These are phyloP conservation scores for Paraphysoderma sedebokerense DNA, from an alignment of 371 early-diverging fungal species.

Conservation along the genomic window DNA sequence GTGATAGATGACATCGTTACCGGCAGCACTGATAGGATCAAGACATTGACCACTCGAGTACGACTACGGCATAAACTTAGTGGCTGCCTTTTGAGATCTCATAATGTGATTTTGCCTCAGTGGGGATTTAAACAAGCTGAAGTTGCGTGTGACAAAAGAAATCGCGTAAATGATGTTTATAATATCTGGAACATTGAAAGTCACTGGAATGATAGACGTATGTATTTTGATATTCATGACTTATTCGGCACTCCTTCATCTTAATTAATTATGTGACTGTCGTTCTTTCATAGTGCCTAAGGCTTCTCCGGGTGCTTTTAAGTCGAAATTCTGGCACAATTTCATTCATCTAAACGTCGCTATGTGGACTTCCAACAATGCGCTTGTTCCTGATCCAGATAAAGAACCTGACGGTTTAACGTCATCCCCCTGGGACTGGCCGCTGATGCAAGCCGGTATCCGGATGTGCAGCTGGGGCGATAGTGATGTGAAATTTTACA, in stretches of 20 bases:
- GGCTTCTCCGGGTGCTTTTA: slow-evolving; percentile 32
- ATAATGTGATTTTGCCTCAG: slow-evolving; percentile 71
- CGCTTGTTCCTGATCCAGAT: slow-evolving; percentile 89
- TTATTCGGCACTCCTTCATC: slow-evolving; percentile 10
- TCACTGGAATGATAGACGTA: slow-evolving; percentile 56
- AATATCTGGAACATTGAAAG: slow-evolving; percentile 95
- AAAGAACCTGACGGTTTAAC: slow-evolving; percentile 75
- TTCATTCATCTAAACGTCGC: slow-evolving; percentile 89
- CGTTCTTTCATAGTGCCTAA: slow-evolving; percentile 27
- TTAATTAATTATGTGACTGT: not conserved
- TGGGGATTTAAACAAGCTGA: slow-evolving; percentile 99
- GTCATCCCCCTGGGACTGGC: slow-evolving; percentile 90
- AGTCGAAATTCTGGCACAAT: slow-evolving; percentile 64
- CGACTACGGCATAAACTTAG: slow-evolving; percentile 59
- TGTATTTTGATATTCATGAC: slow-evolving; percentile 52
- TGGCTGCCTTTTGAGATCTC: slow-evolving; percentile 71
- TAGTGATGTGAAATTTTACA: slow-evolving; percentile 69
- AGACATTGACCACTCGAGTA: slow-evolving; percentile 72
- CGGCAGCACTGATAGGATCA: slow-evolving; percentile 18
- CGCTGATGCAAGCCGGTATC: slow-evolving; percentile 73
- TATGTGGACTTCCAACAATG: slow-evolving; percentile 97
- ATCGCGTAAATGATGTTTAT: slow-evolving; percentile 27
- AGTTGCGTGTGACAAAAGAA: slow-evolving; percentile 65
- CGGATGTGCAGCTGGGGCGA: slow-evolving; percentile 97
- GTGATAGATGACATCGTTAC: slow-evolving; percentile 45